Conservation (phyloP, 805 yeast species). For the Candida pini region DNA sequence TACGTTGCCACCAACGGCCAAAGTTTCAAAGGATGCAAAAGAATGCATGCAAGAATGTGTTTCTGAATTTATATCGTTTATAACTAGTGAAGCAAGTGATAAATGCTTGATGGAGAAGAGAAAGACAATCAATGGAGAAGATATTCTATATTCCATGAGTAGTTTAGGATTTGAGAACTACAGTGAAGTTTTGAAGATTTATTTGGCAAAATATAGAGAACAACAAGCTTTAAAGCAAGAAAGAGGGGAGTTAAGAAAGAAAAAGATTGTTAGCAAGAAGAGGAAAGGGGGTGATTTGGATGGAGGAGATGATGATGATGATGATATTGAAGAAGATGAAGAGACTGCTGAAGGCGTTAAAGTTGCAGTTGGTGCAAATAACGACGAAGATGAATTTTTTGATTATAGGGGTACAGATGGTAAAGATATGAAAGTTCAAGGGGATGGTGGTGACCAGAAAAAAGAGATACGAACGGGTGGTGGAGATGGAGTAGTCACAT, state of each 20-base stretch:
- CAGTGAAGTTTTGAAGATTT: constrained; percentile 62
- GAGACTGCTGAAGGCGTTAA: background rate
- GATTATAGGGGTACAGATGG: constrained; percentile 5
- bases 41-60: constrained; percentile 23
- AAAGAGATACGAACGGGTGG: too few species aligned
- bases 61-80: constrained; percentile 56
- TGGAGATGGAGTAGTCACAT: constrained; percentile 3
- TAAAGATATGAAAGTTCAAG: constrained; percentile 1
- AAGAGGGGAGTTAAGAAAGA: constrained; percentile 45
- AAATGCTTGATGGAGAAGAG: constrained; percentile 59
- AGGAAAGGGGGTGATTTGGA: constrained; percentile 4
- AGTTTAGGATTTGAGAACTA: constrained; percentile 66
- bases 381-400: constrained; percentile 16
- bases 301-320: constrained; percentile 5
- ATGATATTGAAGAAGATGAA: constrained; percentile 9
- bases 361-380: background rate
- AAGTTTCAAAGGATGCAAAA: constrained; percentile 73
- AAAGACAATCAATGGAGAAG: constrained; percentile 68
- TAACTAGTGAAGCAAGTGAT: constrained; percentile 62
- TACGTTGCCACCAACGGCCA: constrained; percentile 68
- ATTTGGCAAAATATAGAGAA: constrained; percentile 62
- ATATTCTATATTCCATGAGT: constrained; percentile 56
- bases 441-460: background rate
- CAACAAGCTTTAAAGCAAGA: constrained; percentile 73
- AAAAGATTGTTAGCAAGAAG: constrained; percentile 10